Base-by-base conservation (phyloP, 2,329 filamentous ascomycete species). In the Pseudocercospora vitis region DNA sequence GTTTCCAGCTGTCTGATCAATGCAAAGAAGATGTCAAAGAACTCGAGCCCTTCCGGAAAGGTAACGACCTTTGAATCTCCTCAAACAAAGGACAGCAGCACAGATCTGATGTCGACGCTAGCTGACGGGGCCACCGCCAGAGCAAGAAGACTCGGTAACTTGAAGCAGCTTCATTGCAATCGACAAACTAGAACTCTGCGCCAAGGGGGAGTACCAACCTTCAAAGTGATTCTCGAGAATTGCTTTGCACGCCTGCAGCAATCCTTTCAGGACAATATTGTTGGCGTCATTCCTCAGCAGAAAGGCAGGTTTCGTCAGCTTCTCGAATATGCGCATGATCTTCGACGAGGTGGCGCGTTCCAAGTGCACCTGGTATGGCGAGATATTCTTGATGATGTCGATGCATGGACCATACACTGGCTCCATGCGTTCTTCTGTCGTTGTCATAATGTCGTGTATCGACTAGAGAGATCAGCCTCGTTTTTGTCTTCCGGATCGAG, bases 281-380 rank as follows among this genome's bases (percentile, higher is more conserved):
- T 99, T 99, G 31, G 83, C 88, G 54, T 99, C 94, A 64, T 96
- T 97, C 6, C 89, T 90, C 14, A 97, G 77, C 7, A 99, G 76
- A 69, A 97, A 99, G 26, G 88, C 90, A 0, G 94, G 92, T 0
- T 91, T 89, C 7, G 92, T 95, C 88, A 97, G 95, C 28, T 89
- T 94, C 3, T 85, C 83, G 69, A 95, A 95, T 0, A 97, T 77
- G 64, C 96, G 91, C 62, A 97, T 78, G 24, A 97, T 75, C 69
- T 91, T 95, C 1, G 86, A 84, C 68, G 89, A 88, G 12, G 90
- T 85, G 2, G 85, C 81, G 3, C 84, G 77, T 47, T 87, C 89
- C 8, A 97, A 75, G 18, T 87, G 83, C 65, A 94, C 84, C 3
- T 94, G 77, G 67, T 95, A 89, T 12, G 94, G 87, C 8, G 91